phyloP scores from a whole-genome alignment of 345 rosid genomes.

The Citrus cavaleriei region DNA sequence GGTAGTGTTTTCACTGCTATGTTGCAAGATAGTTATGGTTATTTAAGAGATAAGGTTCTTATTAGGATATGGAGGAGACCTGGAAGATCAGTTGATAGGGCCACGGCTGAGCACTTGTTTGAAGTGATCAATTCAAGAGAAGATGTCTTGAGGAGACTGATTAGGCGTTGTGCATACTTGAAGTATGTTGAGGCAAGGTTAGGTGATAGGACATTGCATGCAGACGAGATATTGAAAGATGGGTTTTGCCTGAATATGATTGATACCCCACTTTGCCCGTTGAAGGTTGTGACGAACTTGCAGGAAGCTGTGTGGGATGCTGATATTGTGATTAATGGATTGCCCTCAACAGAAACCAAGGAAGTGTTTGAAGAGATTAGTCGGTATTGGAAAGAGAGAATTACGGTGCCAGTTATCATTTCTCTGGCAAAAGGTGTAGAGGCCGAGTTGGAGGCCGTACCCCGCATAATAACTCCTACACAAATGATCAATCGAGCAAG shows the following conservation, averaged over 20 bases:
- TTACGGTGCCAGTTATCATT: constrained; percentile 66
- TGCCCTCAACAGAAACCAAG: constrained; percentile 87
- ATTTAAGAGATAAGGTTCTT: constrained; percentile 78
- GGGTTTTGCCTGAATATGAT: constrained; percentile 98
- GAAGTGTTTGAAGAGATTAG: constrained; percentile 89
- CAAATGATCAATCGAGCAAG: constrained; percentile 90
- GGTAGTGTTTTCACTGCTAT: constrained; percentile 92
- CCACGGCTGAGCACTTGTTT: constrained; percentile 84
- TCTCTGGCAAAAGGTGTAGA: constrained; percentile 93
- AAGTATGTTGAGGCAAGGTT: constrained; percentile 95
- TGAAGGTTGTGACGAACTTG: constrained; percentile 90
- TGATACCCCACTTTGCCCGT: constrained; percentile 85
- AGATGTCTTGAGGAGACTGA: constrained; percentile 87
- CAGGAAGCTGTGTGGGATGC: constrained; percentile 99
- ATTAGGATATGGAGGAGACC: constrained; percentile 96
- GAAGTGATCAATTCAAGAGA: constrained; percentile 96
- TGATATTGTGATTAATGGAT: constrained; percentile 86
- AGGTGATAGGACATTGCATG: constrained; percentile 79
- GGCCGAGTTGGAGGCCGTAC: constrained; percentile 74
- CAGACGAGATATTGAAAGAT: constrained; percentile 93
- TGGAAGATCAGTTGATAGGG: constrained; percentile 66
- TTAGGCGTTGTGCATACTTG: constrained; percentile 89
- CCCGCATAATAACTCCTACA: constrained; percentile 89
- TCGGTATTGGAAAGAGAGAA: constrained; percentile 85
- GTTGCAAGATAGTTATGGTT: constrained; percentile 83